Evolutionary conservation across 1,284 basidiomycete genomes (phyloP).

Genomic region (Trichosporon sp.): DNA sequence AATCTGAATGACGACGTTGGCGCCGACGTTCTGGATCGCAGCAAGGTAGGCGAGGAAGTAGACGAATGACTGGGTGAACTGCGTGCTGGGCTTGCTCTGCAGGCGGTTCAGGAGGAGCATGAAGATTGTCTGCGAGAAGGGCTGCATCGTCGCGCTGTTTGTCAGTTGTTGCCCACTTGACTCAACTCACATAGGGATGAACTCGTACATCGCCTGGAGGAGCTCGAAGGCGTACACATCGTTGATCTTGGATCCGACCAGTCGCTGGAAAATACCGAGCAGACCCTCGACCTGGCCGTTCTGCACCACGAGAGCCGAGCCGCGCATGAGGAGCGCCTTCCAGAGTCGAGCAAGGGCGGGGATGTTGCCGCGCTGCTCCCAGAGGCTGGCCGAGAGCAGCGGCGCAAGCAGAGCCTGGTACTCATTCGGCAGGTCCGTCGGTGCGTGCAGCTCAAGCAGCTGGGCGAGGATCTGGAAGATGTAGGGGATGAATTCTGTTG

Average conservation of each 20-base stretch:
- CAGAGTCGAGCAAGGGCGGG: slow-evolving; percentile 87
- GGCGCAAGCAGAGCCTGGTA: slow-evolving; percentile 77
- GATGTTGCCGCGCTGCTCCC: slow-evolving; percentile 94
- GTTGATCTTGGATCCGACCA: slow-evolving; percentile 82
- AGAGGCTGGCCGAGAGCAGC: slow-evolving; percentile 77
- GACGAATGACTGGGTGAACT: slow-evolving; percentile 77
- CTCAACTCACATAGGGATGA: slow-evolving; percentile 64
- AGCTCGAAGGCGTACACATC: slow-evolving; percentile 90
- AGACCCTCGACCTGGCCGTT: slow-evolving; percentile 71
- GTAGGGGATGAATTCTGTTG: slow-evolving; percentile 88
- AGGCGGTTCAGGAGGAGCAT: slow-evolving; percentile 77
- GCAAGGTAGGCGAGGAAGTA: slow-evolving; percentile 70
- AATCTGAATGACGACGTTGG: slow-evolving; percentile 69
- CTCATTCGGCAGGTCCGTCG: slow-evolving; percentile 59
- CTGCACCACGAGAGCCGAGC: slow-evolving; percentile 63
- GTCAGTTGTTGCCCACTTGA: slow-evolving; percentile 2
- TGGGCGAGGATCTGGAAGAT: slow-evolving; percentile 96
- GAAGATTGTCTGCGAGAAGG: slow-evolving; percentile 71
- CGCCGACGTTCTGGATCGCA: slow-evolving; percentile 68
- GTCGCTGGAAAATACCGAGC: slow-evolving; percentile 84
- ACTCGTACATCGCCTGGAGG: slow-evolving; percentile 67
- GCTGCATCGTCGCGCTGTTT: slow-evolving; percentile 59
- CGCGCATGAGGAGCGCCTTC: slow-evolving; percentile 74
- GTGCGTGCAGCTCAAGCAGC: slow-evolving; percentile 78
- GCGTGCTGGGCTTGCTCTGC: slow-evolving; percentile 84